A percentile compares a stretch with the other conserved stretches of the same genome.
Conservation (phyloP, 2,329 filamentous ascomycete genomes). For the Phaeosphaeria sp. region DNA sequence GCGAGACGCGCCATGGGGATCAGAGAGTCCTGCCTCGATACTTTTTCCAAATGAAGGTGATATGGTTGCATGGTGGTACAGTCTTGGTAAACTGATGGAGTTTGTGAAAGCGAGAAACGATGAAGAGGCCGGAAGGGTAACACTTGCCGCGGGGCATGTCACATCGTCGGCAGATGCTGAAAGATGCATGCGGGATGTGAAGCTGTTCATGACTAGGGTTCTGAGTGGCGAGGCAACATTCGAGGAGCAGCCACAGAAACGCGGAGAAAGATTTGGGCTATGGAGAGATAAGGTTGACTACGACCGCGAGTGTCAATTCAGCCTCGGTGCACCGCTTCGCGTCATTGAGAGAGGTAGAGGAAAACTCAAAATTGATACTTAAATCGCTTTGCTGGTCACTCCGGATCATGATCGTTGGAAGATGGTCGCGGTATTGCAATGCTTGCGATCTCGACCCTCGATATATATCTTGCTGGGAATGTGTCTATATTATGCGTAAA, state of each 20-base stretch:
- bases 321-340: too few species aligned
- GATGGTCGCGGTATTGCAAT: too few species aligned
- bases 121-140: background rate
- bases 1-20: background rate
- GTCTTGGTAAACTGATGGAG: slow-evolving; percentile 2
- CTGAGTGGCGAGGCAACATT: slow-evolving; percentile 10
- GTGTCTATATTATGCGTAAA: too few species aligned
- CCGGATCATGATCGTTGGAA: too few species aligned
- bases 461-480: too few species aligned
- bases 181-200: slow-evolving; percentile 6
- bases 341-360: too few species aligned
- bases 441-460: too few species aligned
- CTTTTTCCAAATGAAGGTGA: slow-evolving; percentile 17
- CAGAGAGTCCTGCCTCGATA: slow-evolving; percentile 8
- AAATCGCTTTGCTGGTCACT: too few species aligned
- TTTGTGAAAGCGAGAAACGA: background rate
- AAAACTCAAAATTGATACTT: too few species aligned
- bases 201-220: slow-evolving; percentile 13
- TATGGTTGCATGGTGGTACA: slow-evolving; percentile 15
- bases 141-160: slow-evolving; percentile 13
- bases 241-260: background rate
- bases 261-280: background rate
- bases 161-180: slow-evolving; percentile 11
- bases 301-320: too few species aligned
- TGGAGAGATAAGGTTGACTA: background rate